These are phyloP conservation scores for Phylloporus sp. DNA, from an alignment of 768 basidiomycete species.

Conservation along the genomic window DNA sequence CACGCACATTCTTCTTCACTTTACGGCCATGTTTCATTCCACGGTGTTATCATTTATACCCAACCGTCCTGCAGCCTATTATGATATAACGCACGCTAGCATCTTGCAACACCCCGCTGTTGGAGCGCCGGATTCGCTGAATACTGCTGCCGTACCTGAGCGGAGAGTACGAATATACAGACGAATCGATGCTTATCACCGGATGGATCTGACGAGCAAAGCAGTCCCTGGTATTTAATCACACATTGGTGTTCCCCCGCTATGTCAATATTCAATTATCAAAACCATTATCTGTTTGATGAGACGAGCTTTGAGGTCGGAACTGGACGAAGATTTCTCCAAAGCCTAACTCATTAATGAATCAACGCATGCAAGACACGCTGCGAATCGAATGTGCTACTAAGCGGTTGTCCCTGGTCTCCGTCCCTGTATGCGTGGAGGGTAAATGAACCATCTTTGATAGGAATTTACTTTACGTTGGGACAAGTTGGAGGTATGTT, in stretches of 20 bases:
- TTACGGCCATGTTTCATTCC: slow-evolving; percentile 19
- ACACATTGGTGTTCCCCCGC: neutral
- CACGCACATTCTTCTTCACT: slow-evolving; percentile 7
- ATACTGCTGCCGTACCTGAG: neutral
- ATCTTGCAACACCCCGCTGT: slow-evolving; percentile 16
- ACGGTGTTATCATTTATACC: slow-evolving; percentile 25
- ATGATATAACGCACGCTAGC: slow-evolving; percentile 26
- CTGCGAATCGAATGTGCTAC: too few species aligned
- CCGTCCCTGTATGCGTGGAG: slow-evolving; percentile 7
- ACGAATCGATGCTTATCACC: neutral
- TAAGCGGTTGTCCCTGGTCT: too few species aligned
- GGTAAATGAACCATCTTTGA: slow-evolving; percentile 3
- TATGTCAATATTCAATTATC: neutral
- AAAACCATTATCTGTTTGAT: too few species aligned
- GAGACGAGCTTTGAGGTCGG: neutral
- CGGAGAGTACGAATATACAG: neutral
- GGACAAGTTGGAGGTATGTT: too few species aligned
- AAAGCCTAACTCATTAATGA: neutral
- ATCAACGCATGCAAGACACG: neutral
- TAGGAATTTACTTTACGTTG: slow-evolving; percentile 9
- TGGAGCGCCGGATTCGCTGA: neutral
- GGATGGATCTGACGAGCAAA: neutral
- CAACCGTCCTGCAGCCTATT: slow-evolving; percentile 23
- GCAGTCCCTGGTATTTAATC: neutral
- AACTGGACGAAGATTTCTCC: neutral